Evolutionary conservation across 129 eudicot genomes (phyloP).

Genomic region (Lactuca saligna): DNA sequence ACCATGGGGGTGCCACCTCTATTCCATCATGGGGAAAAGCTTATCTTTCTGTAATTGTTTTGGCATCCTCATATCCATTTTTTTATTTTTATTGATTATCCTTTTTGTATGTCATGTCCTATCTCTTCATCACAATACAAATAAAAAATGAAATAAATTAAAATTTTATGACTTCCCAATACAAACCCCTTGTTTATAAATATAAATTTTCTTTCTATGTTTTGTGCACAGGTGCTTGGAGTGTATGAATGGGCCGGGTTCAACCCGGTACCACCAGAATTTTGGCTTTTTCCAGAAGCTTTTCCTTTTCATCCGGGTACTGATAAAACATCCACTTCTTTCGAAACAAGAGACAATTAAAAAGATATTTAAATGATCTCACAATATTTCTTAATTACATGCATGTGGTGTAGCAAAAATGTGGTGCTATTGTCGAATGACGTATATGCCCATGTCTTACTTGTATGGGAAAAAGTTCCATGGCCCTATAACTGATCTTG

Average conservation of each 20-base stretch:
- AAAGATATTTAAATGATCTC: background rate
- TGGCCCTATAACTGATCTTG: constrained; percentile 47
- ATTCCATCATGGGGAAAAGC: constrained; percentile 70
- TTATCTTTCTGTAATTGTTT: constrained; percentile 47
- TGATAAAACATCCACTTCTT: background rate
- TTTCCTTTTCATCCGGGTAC: constrained; percentile 64
- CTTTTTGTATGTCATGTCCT: background rate
- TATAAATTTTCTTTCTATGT: no score
- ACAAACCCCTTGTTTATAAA: no score
- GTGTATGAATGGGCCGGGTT: constrained; percentile 66
- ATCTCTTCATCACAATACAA: no score
- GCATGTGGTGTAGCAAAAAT: constrained; percentile 36
- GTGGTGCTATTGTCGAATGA: constrained; percentile 54
- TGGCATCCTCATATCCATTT: background rate
- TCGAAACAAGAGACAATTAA: background rate
- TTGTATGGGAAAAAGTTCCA: constrained; percentile 43
- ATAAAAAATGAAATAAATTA: background rate
- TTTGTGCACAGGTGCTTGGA: constrained; percentile 71
- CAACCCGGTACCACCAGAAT: constrained; percentile 68
- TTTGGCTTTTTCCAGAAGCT: constrained; percentile 56
- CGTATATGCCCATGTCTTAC: constrained; percentile 62
- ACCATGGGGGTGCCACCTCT: constrained; percentile 60
- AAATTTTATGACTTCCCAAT: no score
- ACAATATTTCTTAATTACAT: background rate
- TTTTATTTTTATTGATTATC: background rate